Evolutionary conservation across 768 basidiomycete species (phyloP).

Genomic region (Xanthoconium purpureum): DNA sequence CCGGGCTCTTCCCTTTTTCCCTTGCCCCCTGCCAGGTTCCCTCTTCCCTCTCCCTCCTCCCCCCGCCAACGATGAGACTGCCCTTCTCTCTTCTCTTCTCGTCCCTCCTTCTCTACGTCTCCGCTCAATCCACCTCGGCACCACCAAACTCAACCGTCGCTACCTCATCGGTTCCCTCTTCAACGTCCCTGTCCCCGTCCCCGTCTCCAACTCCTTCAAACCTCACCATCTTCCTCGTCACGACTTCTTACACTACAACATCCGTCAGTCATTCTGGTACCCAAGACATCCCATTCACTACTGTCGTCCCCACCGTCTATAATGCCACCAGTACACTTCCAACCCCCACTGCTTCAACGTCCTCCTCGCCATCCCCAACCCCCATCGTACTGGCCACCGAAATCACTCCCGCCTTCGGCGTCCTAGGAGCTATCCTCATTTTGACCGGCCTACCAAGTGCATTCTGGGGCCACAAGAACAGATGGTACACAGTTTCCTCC

Average conservation of each 20-base stretch:
- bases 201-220: conserved; percentile 17
- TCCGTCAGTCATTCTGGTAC: conserved; percentile 46
- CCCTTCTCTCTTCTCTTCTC: conserved; percentile 27
- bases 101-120: conserved; percentile 30
- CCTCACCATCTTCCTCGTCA: conserved; percentile 54
- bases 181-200: not conserved
- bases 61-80: conserved; percentile 13
- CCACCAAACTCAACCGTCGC: conserved; percentile 20
- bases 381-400: conserved; percentile 52
- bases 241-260: conserved; percentile 49
- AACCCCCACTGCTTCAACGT: conserved; percentile 45
- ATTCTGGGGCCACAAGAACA: conserved; percentile 92
- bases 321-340: conserved; percentile 61
- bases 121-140: conserved; percentile 36
- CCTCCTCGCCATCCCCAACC: conserved; percentile 34
- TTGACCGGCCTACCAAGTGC: conserved; percentile 86
- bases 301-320: conserved; percentile 55
- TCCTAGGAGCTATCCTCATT: conserved; percentile 84
- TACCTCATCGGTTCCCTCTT: not conserved
- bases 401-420: conserved; percentile 86
- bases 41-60: not conserved
- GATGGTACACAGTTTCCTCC: conserved; percentile 59
- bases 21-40: not conserved
- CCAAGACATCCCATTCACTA: conserved; percentile 48
- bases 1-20: not conserved